These are phyloP conservation scores for Tylopilus balloui DNA, from an alignment of 768 basidiomycete species.

Conservation along the genomic window DNA sequence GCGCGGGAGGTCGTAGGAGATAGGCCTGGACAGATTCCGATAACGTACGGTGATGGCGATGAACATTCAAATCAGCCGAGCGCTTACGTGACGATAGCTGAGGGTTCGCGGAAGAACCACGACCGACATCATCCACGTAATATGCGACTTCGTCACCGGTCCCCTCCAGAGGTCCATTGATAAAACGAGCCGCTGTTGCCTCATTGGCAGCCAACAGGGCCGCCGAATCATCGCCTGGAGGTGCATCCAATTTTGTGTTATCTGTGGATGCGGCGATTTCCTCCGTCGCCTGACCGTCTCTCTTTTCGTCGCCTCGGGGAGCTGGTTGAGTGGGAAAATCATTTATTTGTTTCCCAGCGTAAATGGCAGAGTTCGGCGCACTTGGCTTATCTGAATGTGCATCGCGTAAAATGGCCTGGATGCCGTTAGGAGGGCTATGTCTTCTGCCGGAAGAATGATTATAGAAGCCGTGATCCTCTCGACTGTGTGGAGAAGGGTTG, in stretches of 20 bases:
- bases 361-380: neutral
- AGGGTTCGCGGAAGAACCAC: slow-evolving; percentile 17
- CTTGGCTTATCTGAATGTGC: neutral
- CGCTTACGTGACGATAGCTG: slow-evolving; percentile 21
- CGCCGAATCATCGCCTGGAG: slow-evolving; percentile 2
- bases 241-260: neutral
- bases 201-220: neutral
- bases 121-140: slow-evolving; percentile 8
- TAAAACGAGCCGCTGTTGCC: neutral
- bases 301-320: slow-evolving; percentile 6
- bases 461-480: neutral
- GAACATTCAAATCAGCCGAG: slow-evolving; percentile 1
- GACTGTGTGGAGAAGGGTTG: slow-evolving; percentile 3
- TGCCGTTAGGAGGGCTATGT: neutral
- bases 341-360: neutral
- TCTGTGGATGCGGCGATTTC: neutral
- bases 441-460: neutral
- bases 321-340: neutral
- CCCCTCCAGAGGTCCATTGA: neutral
- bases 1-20: slow-evolving; percentile 25
- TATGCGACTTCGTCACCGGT: neutral
- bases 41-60: slow-evolving; percentile 39
- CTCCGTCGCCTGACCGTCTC: slow-evolving; percentile 2
- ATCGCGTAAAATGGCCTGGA: slow-evolving; percentile 1
- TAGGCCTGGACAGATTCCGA: slow-evolving; percentile 47